Evolutionary conservation across 305 asterid species (phyloP).

Genomic region (Fraxinus platypoda): DNA sequence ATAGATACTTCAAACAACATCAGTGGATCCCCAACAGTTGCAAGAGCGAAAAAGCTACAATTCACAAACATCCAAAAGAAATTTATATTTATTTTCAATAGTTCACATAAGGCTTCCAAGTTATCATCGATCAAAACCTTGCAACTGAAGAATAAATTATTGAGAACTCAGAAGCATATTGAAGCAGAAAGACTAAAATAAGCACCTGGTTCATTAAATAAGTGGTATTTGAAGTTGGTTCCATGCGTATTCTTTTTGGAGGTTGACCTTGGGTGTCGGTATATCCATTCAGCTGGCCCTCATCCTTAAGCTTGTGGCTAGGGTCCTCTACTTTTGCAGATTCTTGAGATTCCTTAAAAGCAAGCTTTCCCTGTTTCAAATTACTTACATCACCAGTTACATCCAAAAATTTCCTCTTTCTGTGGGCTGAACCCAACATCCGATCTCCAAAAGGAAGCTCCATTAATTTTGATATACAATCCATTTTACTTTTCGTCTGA

Average conservation of each 20-base stretch:
- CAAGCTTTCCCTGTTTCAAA: slow-evolving; percentile 30
- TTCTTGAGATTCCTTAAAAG: slow-evolving; percentile 39
- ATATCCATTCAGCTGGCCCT: slow-evolving; percentile 50
- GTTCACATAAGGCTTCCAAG: not conserved
- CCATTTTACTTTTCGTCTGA: slow-evolving; percentile 77
- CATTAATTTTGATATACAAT: slow-evolving; percentile 85
- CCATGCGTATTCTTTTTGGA: slow-evolving; percentile 51
- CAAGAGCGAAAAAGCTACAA: slow-evolving; percentile 2
- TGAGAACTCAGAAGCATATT: slow-evolving; percentile 10
- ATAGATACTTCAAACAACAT: not conserved
- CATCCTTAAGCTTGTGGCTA: slow-evolving; percentile 39
- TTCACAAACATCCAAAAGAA: not conserved
- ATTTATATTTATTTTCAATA: not conserved
- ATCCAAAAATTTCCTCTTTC: slow-evolving; percentile 49
- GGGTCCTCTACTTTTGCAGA: slow-evolving; percentile 34
- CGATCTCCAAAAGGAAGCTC: slow-evolving; percentile 92
- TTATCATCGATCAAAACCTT: not conserved
- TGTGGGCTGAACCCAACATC: slow-evolving; percentile 58
- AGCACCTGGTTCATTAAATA: slow-evolving; percentile 78
- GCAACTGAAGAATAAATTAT: slow-evolving; percentile 9
- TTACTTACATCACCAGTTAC: slow-evolving; percentile 33
- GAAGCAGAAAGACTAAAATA: slow-evolving; percentile 4
- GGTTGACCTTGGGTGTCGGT: slow-evolving; percentile 53
- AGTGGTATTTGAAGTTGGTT: slow-evolving; percentile 50
- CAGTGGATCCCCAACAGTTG: not conserved